A percentile compares a stretch with the other conserved stretches of the same genome.
phyloP scores from a whole-genome alignment of 106 monocot genomes.

The Amphibolis antarctica region DNA sequence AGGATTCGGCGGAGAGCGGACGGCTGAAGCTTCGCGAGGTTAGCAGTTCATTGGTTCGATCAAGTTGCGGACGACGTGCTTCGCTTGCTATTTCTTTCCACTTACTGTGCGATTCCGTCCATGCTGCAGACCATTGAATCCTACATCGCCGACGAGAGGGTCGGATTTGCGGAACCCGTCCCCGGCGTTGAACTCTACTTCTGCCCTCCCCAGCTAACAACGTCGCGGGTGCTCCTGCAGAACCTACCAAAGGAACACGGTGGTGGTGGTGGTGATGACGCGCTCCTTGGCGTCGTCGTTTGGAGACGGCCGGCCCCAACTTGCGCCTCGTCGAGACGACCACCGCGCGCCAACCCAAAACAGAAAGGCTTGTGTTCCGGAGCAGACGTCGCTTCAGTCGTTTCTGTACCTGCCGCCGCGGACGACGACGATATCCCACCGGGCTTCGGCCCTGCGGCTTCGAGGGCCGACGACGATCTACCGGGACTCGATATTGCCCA shows the following conservation, averaged over 20 bases:
- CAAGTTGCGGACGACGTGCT: background rate
- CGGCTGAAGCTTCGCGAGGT: constrained; percentile 52
- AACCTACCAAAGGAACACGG: constrained; percentile 37
- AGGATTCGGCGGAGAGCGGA: constrained; percentile 61
- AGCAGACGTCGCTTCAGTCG: background rate
- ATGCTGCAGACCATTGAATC: constrained; percentile 54
- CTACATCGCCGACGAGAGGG: constrained; percentile 58
- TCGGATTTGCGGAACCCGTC: constrained; percentile 66
- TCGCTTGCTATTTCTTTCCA: background rate
- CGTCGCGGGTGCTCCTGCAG: constrained; percentile 27
- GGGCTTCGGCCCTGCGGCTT: constrained; percentile 56
- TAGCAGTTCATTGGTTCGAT: background rate
- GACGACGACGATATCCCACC: constrained; percentile 63
- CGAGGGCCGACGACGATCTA: constrained; percentile 61
- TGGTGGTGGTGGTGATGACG: constrained; percentile 10
- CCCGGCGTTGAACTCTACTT: constrained; percentile 77
- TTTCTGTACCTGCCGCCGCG: background rate
- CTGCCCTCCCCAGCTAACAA: constrained; percentile 53
- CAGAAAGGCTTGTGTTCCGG: constrained; percentile 23
- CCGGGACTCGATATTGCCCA: constrained; percentile 71
- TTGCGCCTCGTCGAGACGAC: constrained; percentile 23
- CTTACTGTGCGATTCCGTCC: background rate
- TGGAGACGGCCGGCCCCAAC: constrained; percentile 45
- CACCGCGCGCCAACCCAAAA: constrained; percentile 22
- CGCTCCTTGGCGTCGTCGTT: constrained; percentile 62